Base-by-base conservation (phyloP, 257 asterid genomes). In the Petunia axillaris region DNA sequence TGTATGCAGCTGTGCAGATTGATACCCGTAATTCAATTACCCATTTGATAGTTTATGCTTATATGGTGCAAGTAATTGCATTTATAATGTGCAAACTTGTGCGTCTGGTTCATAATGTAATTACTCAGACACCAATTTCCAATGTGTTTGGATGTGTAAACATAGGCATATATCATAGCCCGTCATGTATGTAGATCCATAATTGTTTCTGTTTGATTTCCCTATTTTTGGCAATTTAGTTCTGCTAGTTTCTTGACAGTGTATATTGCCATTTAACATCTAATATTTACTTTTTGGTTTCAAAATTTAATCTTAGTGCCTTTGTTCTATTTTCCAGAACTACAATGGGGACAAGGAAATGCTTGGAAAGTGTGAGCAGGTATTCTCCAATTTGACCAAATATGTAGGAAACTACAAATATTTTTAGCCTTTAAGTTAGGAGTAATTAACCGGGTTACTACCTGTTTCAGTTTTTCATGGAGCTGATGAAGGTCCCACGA, bases 291-390 rank as follows among this genome's bases (percentile, higher is more conserved):
- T 71, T 11, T 9, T 71, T 71, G 5, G 36, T 71, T 71, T 71
- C 44, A 71, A 37, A 71, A 35, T 48, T 77, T 70, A 48, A 70
- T 77, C 44, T 78, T 54, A 52, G 77, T 82, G 80, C 15, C 59
- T 82, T 66, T 75, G 71, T 79, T 65, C 67, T 87, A 48, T 67
- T 44, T 87, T 88, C 53, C 96, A 95, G 99, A 95, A 95, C 68
- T 95, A 95, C 84, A 91, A 83, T 64, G 99, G 97, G 82, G 89
- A 90, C 86, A 95, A 89, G 91, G 97, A 88, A 86, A 91, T 91
- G 97, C 99, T 95, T 52, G 99, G 98, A 82, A 95, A 93, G 88
- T 95, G 99, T 67, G 99, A 95, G 86, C 99, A 95, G 99, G 99
- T 95, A 67, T 37, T 71, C 54, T 15, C 52, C 64, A 48, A 36